These are phyloP conservation scores for Colletotrichum cuscutae DNA, from an alignment of 2,329 filamentous ascomycete species.

Conservation along the genomic window DNA sequence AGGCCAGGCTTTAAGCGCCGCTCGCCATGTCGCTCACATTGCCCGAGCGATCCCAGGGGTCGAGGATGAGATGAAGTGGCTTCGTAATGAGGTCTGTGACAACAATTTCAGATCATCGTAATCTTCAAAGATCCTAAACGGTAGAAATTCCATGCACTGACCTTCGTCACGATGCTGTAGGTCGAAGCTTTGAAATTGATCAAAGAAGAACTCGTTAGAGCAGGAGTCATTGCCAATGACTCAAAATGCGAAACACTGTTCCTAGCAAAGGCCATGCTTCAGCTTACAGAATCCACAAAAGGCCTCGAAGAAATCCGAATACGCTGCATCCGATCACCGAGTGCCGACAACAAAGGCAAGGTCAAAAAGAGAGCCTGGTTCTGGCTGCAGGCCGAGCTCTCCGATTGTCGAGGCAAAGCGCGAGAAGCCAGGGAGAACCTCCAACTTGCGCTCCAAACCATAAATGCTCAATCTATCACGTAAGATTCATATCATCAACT, in stretches of 20 bases:
- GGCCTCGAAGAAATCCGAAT: background rate
- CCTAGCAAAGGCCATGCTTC: background rate
- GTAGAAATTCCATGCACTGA: background rate
- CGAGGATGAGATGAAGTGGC: background rate
- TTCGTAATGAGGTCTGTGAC: constrained; percentile 6
- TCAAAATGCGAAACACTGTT: background rate
- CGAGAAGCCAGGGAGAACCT: background rate
- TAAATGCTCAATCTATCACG: background rate
- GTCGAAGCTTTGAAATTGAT: background rate
- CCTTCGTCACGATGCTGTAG: background rate
- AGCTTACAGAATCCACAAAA: background rate
- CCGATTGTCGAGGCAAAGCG: background rate
- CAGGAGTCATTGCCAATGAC: background rate
- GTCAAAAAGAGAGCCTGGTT: background rate
- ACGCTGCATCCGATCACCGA: background rate
- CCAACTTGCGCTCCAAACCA: background rate
- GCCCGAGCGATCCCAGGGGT: constrained; percentile 14
- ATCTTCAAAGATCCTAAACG: no score
- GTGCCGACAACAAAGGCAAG: background rate
- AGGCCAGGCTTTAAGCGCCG: constrained; percentile 11
- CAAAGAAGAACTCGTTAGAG: background rate
- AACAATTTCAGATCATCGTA: fast-evolving
- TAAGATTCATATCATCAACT: background rate
- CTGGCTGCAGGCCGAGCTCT: background rate
- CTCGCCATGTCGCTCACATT: background rate